Evolutionary conservation across 345 rosid species (phyloP), one percentile per base, ranked within the genome.

Genomic region (Xanthoceras sorbifolium): DNA sequence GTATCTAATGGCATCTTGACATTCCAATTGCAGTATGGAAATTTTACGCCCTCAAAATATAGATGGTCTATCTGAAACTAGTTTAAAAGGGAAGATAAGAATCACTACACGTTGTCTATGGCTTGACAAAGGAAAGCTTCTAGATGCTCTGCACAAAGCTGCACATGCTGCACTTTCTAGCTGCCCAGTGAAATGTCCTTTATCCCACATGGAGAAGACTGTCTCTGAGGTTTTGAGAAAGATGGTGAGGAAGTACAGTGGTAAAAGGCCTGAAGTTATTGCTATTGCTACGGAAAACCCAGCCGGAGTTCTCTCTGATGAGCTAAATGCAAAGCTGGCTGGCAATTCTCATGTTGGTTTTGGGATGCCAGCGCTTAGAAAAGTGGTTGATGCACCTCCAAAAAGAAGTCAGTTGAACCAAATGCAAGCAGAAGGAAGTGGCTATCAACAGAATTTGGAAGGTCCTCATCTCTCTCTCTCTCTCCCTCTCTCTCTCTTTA

Each of bases 81-180:
- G 81, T 73, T 68, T 96, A 82, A 93, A 91, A 84, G 99, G 97
- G 70, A 96, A 92, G 79, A 88, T 96, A 84, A 90, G 91, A 84
- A 93, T 96, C 84, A 91, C 98, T 22, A 96, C 99, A 10, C 92
- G 98, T 29, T 93, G 99, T 84, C 86, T 96, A 83, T 96, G 99
- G 99, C 90, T 96, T 77, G 99, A 96, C 82, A 93, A 93, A 82
- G 97, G 99, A 75, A 91, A 89, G 85, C 98, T 96, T 34, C 85
- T 93, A 67, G 97, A 93, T 77, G 94, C 94, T 65, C 94, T 96
- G 64, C 84, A 92, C 81, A 92, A 90, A 85, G 99, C 97, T 78
- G 98, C 99, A 52, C 93, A 91, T 81, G 99, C 95, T 69, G 84
- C 98, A 64, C 88, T 93, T 44, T 91, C 97, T 64, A 93, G 97